These are phyloP conservation scores for Omphalea diandra DNA, from an alignment of 441 rosid species.

Conservation along the genomic window DNA sequence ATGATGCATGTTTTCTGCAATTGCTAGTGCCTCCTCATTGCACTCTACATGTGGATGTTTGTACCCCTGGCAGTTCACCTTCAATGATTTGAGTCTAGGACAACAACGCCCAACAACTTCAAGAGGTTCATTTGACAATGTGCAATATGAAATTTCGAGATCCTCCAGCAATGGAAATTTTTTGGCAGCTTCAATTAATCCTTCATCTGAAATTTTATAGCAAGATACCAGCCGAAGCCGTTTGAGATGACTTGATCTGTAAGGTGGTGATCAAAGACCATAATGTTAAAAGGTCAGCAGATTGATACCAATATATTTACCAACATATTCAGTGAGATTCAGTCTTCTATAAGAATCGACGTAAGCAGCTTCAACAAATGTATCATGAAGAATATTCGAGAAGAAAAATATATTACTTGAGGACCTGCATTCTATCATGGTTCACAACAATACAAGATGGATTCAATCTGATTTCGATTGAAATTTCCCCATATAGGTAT, in stretches of 20 bases:
- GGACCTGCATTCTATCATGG: background rate
- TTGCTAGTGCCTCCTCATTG: slow-evolving; percentile 54
- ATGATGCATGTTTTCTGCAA: slow-evolving; percentile 54
- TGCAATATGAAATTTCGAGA: slow-evolving; percentile 42
- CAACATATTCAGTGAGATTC: background rate
- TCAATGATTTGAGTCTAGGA: slow-evolving; percentile 49
- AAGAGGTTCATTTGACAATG: slow-evolving; percentile 30
- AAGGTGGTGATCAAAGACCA: slow-evolving; percentile 10
- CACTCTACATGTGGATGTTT: slow-evolving; percentile 22
- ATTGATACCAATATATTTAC: background rate
- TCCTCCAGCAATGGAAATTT: slow-evolving; percentile 55
- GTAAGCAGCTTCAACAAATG: background rate
- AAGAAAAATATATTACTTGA: background rate
- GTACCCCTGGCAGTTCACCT: slow-evolving; percentile 29
- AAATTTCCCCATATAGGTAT: background rate
- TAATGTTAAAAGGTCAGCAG: slow-evolving; percentile 8
- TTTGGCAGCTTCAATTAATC: slow-evolving; percentile 38
- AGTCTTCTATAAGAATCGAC: background rate
- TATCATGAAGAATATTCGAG: background rate
- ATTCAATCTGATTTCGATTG: background rate
- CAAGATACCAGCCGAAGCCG: slow-evolving; percentile 40
- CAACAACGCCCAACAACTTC: slow-evolving; percentile 43
- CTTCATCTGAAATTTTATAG: slow-evolving; percentile 34
- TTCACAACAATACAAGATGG: background rate
- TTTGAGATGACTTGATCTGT: slow-evolving; percentile 45